A percentile compares a stretch with the other conserved stretches of the same genome.
phyloP scores from a whole-genome alignment of 2,329 filamentous ascomycete species.

The Alternaria rosae region DNA sequence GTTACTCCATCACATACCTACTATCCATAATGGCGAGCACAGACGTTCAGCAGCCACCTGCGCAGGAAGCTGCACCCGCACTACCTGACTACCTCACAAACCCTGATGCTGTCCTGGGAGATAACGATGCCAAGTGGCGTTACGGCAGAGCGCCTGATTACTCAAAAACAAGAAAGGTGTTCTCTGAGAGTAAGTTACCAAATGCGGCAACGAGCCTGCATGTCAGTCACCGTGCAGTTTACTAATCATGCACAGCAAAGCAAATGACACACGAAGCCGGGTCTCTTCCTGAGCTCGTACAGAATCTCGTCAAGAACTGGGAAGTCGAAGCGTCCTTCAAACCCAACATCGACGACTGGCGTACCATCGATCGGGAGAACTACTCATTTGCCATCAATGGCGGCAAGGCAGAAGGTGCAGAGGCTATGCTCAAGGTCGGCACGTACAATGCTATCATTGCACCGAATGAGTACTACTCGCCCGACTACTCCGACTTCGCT shows the following conservation, averaged over 20 bases:
- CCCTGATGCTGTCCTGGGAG: conserved; percentile 65
- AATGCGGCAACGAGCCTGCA: background rate
- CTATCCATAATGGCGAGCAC: conserved; percentile 36
- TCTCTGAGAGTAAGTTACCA: conserved; percentile 61
- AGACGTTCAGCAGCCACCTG: conserved; percentile 33
- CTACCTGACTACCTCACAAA: conserved; percentile 67
- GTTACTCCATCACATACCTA: background rate
- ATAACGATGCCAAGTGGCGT: conserved; percentile 64
- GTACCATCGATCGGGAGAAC: conserved; percentile 66
- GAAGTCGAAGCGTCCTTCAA: conserved; percentile 76
- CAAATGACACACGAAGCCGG: conserved; percentile 62
- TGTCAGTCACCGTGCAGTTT: background rate
- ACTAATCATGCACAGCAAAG: conserved; percentile 58
- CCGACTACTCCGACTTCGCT: conserved; percentile 67
- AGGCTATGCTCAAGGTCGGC: conserved; percentile 71
- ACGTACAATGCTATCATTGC: conserved; percentile 74
- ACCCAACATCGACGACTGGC: conserved; percentile 66
- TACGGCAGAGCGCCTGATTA: conserved; percentile 70
- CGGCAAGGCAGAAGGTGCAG: conserved; percentile 62
- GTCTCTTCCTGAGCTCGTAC: conserved; percentile 67
- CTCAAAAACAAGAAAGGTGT: conserved; percentile 67
- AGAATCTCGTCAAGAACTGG: conserved; percentile 78
- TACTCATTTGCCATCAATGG: conserved; percentile 73
- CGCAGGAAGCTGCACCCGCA: conserved; percentile 45
- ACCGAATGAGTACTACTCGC: conserved; percentile 70